Base-by-base conservation (phyloP, 2,329 filamentous ascomycete species). In the Phaeosphaeriaceae sp. region DNA sequence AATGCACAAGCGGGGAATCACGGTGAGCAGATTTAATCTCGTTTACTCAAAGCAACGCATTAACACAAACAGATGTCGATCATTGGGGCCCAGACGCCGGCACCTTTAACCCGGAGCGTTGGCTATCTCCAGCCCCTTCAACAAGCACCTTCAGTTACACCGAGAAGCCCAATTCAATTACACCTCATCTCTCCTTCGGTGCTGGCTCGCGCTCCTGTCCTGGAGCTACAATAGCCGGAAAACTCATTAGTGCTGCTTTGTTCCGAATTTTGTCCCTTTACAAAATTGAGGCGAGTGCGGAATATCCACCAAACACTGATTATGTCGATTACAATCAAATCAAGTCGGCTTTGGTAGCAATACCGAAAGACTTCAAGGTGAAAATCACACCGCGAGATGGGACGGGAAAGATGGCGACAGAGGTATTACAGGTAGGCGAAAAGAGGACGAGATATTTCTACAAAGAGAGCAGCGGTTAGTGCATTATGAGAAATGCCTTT, bases 261-360 rank as follows among this genome's bases (percentile, higher is more conserved):
- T 66, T 82, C 6, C 75, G 81, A 3, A 66, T 83, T 1, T 54
- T 83, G n/a, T 72, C 74, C 3, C 73, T 74, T 7, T 83, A 80
- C 66, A 76, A 73, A 54, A 78, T 82, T 45, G 75, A 81, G 26
- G 74, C 81, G 18, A 77, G 74, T 56, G 72, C 78, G 42, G 60
- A 64, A 0, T 69, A 78, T 35, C 82, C 83, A 0, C 83, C 83
- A 0, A 85, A 84, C 54, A 85, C 82, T 0, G 82, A 85, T 60
- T 85, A 85, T 52, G 79, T 85, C 4, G 82, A 86, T 4, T 85
- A 85, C 58, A 86, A 85, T 56, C 76, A 81, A 58, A 79, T 84
- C 58, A 85, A 85, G 68, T 79, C 77, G 1, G 83, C 83, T 0
- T 58, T 86, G 28, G 83, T 85, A 11, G 83, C 83, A 0, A 85